Evolutionary conservation across 768 basidiomycete genomes (phyloP), one percentile per base, ranked within the genome.

Genomic region (Hericium coralloides): DNA sequence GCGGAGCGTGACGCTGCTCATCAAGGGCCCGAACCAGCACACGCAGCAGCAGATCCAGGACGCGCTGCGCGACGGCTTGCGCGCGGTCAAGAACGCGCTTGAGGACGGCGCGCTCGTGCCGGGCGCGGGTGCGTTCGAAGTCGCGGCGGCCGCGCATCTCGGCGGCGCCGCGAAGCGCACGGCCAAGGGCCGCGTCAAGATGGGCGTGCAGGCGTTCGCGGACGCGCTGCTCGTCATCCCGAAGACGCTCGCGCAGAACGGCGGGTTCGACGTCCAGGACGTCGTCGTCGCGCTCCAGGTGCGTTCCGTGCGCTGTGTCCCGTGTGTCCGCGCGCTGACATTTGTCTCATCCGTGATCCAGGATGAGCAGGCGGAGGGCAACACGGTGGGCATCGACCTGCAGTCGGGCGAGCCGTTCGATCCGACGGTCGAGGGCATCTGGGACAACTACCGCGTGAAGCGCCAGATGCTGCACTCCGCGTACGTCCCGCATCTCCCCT

Each of bases 381-480:
- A 91, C 66, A 73, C 82, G 47, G 95, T 95, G 60, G 97, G 97
- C 15, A 70, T 99, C 60, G 92, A 98, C 72, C 76, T 99, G 38
- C 77, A 92, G 68, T 89, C 93, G 17, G 97, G 97, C 53, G 93
- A 97, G 70, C 94, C 95, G 1, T 89, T 95, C 67, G 95, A 99
- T 67, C 97, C 97, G 20, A 91, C 91, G 10, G 85, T 92, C 5
- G 89, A 94, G 67, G 97, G 97, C 38, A 85, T 99, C 25, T 99
- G 95, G 95, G 97, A 99, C 69, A 98, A 98, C 74, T 98, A 97
- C 69, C 79, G 97, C 62, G 97, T 99, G 59, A 99, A 99, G 78
- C 79, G 95, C 59, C 97, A 99, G 69, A 97, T 99, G 93, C 74
- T 99, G 49, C 95, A 98, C 68, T 95, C 93, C 66, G 92, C 91